A percentile compares a stretch with the other conserved stretches of the same genome.
Conservation (phyloP, 2,329 filamentous ascomycete genomes). For the Stagonosporopsis tanaceti region DNA sequence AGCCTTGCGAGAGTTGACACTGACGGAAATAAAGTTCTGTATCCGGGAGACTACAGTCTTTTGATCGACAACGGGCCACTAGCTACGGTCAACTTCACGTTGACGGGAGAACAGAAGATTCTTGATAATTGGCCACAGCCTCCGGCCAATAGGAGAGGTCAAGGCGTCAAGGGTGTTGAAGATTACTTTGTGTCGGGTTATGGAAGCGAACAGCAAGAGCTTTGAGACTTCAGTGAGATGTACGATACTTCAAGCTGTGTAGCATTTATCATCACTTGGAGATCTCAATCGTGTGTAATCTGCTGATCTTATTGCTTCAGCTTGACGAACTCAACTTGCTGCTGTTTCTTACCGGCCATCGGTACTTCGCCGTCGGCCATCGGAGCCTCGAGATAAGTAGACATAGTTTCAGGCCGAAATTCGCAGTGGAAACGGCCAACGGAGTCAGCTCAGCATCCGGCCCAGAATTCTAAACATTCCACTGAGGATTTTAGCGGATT, state of each 20-base stretch:
- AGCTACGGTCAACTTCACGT: conserved; percentile 30
- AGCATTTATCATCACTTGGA: too few species aligned
- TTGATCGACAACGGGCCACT: conserved; percentile 33
- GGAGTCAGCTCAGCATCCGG: not conserved
- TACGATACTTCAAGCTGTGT: not conserved
- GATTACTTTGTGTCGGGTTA: conserved; percentile 35
- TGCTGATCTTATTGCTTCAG: too few species aligned
- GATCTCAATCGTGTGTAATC: too few species aligned
- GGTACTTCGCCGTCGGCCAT: not conserved
- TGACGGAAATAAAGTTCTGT: conserved; percentile 61
- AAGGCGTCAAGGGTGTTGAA: conserved; percentile 27
- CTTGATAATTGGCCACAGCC: conserved; percentile 43
- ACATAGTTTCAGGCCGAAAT: not conserved
- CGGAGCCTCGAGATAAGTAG: not conserved
- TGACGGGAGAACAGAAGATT: conserved; percentile 32
- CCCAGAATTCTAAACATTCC: not conserved
- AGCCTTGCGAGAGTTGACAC: conserved; percentile 60
- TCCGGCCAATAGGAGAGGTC: conserved; percentile 30
- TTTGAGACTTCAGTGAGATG: not conserved
- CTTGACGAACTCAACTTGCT: too few species aligned
- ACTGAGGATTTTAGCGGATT: not conserved
- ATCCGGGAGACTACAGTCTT: conserved; percentile 60
- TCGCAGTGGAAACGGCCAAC: not conserved
- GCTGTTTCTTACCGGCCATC: not conserved
- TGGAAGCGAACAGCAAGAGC: conserved; percentile 24